phyloP scores from a whole-genome alignment of 2,329 filamentous ascomycete species.

The Ceratocystis albifundus region DNA sequence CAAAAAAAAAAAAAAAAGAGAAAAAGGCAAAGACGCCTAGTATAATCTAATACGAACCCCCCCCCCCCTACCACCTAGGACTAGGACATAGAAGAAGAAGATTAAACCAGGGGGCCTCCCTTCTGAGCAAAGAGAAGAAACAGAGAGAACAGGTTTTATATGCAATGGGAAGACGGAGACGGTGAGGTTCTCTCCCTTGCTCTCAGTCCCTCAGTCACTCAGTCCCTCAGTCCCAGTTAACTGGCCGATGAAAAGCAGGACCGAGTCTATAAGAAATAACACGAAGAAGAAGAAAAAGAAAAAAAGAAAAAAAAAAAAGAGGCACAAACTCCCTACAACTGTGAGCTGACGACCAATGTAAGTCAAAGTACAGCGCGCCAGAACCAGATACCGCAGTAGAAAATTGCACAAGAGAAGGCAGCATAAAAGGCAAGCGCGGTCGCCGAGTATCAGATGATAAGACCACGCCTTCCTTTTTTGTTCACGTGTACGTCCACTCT shows the following conservation, averaged over 20 bases:
- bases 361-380: neutral
- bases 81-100: neutral
- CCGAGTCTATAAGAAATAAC: neutral
- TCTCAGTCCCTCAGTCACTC: no score
- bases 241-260: neutral
- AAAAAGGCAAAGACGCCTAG: constrained; percentile 3
- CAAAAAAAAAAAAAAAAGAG: no score
- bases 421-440: neutral
- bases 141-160: constrained; percentile 4
- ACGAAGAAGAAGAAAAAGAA: no score
- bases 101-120: neutral
- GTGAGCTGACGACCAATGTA: no score
- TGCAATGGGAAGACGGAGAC: neutral
- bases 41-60: neutral
- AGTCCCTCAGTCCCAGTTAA: neutral
- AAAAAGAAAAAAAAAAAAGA: no score
- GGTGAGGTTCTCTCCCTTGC: neutral
- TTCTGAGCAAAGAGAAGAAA: constrained; percentile 7
- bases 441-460: constrained; percentile 4
- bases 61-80: no score
- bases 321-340: neutral
- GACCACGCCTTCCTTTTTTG: constrained; percentile 3
- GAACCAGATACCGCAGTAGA: neutral
- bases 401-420: neutral
- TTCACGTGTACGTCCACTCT: neutral